phyloP scores from a whole-genome alignment of 108 stramenopile genomes.

The Aurantiochytrium sp. region DNA sequence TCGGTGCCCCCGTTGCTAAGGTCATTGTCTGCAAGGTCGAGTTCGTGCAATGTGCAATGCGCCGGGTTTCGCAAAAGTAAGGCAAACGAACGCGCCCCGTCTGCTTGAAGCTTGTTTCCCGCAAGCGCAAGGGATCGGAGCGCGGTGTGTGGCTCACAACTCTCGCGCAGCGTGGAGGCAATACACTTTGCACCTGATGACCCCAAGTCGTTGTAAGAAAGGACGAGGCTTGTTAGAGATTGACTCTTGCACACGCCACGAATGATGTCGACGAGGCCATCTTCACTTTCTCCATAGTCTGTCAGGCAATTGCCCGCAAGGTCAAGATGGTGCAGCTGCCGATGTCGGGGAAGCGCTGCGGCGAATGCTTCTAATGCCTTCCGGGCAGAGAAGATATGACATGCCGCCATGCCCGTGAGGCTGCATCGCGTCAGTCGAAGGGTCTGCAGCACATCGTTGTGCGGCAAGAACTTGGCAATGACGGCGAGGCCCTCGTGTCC shows the following conservation, averaged over 20 bases:
- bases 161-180: too few species aligned
- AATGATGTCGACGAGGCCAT: not conserved
- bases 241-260: not conserved
- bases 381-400: not conserved
- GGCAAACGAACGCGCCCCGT: not conserved
- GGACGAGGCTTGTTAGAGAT: not conserved
- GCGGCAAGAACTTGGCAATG: not conserved
- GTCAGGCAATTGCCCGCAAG: not conserved
- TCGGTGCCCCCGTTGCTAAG: not conserved
- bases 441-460: not conserved
- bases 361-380: not conserved
- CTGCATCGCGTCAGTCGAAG: not conserved
- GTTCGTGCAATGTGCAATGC: not conserved
- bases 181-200: not conserved
- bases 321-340: not conserved
- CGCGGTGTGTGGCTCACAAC: not conserved
- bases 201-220: not conserved
- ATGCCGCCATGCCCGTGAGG: not conserved
- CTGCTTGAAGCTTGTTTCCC: not conserved
- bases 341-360: not conserved
- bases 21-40: not conserved
- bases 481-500: not conserved
- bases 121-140: not conserved
- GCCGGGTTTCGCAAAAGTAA: not conserved
- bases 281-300: not conserved